These are phyloP conservation scores for Citrus sinensis DNA, from an alignment of 345 rosid genomes.

Conservation along the genomic window DVS_A1.0 CM039161.1:7406501-7407000, in stretches of 20 bases:
- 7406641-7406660: too few species aligned
- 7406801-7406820: neutral
- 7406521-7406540: too few species aligned
- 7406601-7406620: too few species aligned
- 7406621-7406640: too few species aligned
- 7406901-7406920: neutral
- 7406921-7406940: too few species aligned
- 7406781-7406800: neutral
- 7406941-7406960: constrained; percentile 1
- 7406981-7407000: constrained; percentile 10
- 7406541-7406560: too few species aligned
- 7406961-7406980: neutral
- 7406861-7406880: neutral
- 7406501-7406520: too few species aligned
- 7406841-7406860: neutral
- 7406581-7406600: too few species aligned
- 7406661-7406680: too few species aligned
- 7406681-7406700: too few species aligned
- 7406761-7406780: neutral
- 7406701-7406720: neutral
- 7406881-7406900: neutral
- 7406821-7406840: neutral
- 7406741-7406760: neutral
- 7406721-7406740: neutral
- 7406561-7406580: too few species aligned